phyloP scores from a whole-genome alignment of 116 monocot genomes.

The Posidonia oceanica region DNA sequence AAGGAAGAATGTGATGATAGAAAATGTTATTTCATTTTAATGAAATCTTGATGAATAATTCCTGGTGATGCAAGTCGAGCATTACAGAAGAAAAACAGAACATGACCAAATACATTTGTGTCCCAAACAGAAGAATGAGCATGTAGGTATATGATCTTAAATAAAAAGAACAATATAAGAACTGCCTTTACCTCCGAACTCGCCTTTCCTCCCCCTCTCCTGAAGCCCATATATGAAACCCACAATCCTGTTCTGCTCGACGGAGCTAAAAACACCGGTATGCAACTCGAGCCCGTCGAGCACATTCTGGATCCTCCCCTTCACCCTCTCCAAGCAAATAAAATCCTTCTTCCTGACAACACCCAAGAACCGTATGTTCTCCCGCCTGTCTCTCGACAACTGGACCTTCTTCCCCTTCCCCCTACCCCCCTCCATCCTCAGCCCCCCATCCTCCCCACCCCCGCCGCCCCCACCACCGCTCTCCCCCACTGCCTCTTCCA shows the following conservation, averaged over 20 bases:
- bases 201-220: constrained; percentile 32
- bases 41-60: background rate
- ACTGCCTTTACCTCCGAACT: constrained; percentile 47
- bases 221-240: constrained; percentile 58
- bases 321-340: constrained; percentile 61
- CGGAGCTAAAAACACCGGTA: constrained; percentile 59
- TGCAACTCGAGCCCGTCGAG: constrained; percentile 72
- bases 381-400: constrained; percentile 63
- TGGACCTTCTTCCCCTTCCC: constrained; percentile 11
- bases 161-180: background rate
- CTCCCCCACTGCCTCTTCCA: constrained; percentile 23
- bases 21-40: background rate
- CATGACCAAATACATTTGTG: too few species aligned
- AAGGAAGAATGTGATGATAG: background rate
- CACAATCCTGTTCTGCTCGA: constrained; percentile 69
- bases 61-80: too few species aligned
- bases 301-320: constrained; percentile 50
- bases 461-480: constrained; percentile 1
- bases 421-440: constrained; percentile 1
- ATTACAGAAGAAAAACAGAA: too few species aligned
- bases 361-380: constrained; percentile 43
- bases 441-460: background rate
- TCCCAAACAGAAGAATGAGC: background rate
- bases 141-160: too few species aligned
- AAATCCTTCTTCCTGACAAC: constrained; percentile 72